Conservation (phyloP, 257 asterid species). For the Nicotiana tomentosiformis region DNA sequence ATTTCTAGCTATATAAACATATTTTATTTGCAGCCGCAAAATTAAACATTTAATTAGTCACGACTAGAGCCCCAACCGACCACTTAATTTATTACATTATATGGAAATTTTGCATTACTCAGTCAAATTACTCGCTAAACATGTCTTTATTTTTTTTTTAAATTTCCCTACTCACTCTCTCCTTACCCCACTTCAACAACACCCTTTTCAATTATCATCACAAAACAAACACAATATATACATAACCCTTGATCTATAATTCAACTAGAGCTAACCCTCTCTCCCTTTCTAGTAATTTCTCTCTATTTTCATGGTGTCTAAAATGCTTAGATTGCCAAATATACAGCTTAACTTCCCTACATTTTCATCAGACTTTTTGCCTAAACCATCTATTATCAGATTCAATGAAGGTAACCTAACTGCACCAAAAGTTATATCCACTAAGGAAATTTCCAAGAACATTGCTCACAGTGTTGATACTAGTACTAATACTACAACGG, state of each 20-base stretch:
- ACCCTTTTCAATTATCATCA: neutral
- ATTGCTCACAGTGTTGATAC: neutral
- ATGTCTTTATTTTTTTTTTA: neutral
- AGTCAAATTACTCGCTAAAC: conserved; percentile 18
- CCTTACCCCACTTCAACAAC: neutral
- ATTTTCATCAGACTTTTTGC: neutral
- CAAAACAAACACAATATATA: neutral
- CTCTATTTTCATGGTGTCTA: conserved; percentile 6
- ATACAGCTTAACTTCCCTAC: neutral
- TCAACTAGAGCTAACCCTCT: neutral
- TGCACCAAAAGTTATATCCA: neutral
- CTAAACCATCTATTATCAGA: neutral
- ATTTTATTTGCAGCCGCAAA: conserved; percentile 8
- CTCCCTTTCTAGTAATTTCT: neutral
- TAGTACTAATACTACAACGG: neutral
- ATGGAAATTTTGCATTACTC: neutral
- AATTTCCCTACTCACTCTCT: neutral
- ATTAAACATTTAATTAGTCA: neutral
- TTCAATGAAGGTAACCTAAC: neutral
- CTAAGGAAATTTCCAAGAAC: neutral
- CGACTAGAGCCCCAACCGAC: conserved; percentile 1
- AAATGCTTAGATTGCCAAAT: neutral
- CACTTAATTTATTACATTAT: neutral
- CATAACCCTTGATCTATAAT: neutral
- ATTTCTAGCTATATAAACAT: neutral